Evolutionary conservation across 2,329 filamentous ascomycete species (phyloP).

Genomic region (Exophiala alcalophila): DNA sequence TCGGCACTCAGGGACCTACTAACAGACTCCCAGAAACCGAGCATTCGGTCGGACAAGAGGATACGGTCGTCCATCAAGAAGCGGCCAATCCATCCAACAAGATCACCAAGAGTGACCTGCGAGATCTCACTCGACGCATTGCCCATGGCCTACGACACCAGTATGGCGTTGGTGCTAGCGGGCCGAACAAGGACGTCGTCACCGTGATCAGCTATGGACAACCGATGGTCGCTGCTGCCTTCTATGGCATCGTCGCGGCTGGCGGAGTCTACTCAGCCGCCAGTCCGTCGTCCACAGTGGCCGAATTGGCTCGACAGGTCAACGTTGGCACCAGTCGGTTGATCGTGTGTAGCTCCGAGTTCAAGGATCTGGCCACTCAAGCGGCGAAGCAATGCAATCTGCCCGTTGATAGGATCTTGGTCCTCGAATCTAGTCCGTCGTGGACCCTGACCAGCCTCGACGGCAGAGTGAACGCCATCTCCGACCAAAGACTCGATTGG

Average conservation of each 20-base stretch:
- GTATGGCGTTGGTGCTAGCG: conserved; percentile 52
- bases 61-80: conserved; percentile 56
- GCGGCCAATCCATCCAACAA: conserved; percentile 54
- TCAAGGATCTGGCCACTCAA: conserved; percentile 47
- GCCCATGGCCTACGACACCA: conserved; percentile 55
- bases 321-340: conserved; percentile 43
- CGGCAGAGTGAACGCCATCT: conserved; percentile 36
- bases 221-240: conserved; percentile 52
- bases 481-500: conserved; percentile 50
- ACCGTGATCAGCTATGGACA: conserved; percentile 58
- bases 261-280: conserved; percentile 60
- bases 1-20: neutral
- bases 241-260: conserved; percentile 58
- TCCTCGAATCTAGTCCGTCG: conserved; percentile 48
- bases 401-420: conserved; percentile 47
- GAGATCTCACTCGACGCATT: conserved; percentile 50
- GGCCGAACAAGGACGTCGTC: conserved; percentile 53
- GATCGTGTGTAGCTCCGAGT: conserved; percentile 49
- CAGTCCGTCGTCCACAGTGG: conserved; percentile 49
- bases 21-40: conserved; percentile 19
- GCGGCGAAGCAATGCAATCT: conserved; percentile 50
- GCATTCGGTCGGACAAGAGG: conserved; percentile 36
- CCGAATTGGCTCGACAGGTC: conserved; percentile 52
- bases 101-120: conserved; percentile 54
- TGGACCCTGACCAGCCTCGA: conserved; percentile 34